Conservation (phyloP, 2,329 filamentous ascomycete species). For the Talaromyces sp. region DNA sequence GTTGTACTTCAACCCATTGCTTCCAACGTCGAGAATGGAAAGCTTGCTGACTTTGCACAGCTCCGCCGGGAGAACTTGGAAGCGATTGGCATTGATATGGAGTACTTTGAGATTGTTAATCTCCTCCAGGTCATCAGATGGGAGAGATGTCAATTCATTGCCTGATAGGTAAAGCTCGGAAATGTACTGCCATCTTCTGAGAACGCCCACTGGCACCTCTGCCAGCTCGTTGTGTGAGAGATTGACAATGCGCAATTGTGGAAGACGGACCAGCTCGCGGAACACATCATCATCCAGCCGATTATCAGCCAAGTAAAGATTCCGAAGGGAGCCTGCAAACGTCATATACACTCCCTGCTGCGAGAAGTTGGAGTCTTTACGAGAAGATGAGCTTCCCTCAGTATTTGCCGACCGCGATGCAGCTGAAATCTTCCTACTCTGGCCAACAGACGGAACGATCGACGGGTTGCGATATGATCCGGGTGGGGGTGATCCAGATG, state of each 20-base stretch:
- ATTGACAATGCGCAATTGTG: conserved; percentile 85
- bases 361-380: conserved; percentile 89
- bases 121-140: conserved; percentile 91
- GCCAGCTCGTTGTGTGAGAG: conserved; percentile 93
- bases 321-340: conserved; percentile 81
- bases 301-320: conserved; percentile 90
- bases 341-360: conserved; percentile 77
- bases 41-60: conserved; percentile 92
- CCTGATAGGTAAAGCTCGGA: conserved; percentile 93
- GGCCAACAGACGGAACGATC: conserved; percentile 72
- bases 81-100: conserved; percentile 97
- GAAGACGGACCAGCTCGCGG: conserved; percentile 80
- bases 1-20: conserved; percentile 96
- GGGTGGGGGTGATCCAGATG: conserved; percentile 72
- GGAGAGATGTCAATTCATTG: conserved; percentile 88
- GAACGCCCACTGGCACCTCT: conserved; percentile 85
- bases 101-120: conserved; percentile 83
- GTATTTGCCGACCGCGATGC: conserved; percentile 67
- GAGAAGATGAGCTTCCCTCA: conserved; percentile 59
- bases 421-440: conserved; percentile 81
- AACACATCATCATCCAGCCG: conserved; percentile 93
- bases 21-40: conserved; percentile 89
- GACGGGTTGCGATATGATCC: conserved; percentile 72
- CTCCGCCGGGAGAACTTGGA: conserved; percentile 93
- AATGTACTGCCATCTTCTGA: conserved; percentile 86